phyloP scores from a whole-genome alignment of 176 grass and related monocot genomes.

The Hordeum marinum region DNA sequence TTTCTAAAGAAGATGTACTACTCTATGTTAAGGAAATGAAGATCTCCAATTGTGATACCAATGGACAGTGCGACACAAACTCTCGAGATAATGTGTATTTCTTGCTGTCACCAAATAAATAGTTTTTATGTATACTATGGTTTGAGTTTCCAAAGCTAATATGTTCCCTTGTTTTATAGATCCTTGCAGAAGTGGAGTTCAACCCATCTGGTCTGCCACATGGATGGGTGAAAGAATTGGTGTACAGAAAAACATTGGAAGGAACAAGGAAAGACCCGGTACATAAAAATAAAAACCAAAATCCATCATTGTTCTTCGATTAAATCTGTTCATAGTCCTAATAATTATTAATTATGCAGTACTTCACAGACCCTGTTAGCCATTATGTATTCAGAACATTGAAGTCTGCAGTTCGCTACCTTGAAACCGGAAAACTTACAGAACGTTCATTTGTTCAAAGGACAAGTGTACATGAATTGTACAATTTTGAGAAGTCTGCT shows the following conservation, averaged over 20 bases:
- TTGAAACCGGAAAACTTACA: constrained; percentile 31
- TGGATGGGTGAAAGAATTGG: constrained; percentile 40
- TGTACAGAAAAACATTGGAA: constrained; percentile 28
- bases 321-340: background rate
- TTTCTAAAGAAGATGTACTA: constrained; percentile 40
- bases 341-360: constrained; percentile 28
- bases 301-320: background rate
- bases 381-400: constrained; percentile 32
- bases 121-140: background rate
- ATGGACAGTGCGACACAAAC: constrained; percentile 25
- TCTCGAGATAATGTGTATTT: constrained; percentile 10
- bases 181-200: constrained; percentile 40
- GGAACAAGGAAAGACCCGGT: constrained; percentile 42
- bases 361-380: constrained; percentile 34
- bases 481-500: constrained; percentile 35
- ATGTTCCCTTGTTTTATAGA: background rate
- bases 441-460: constrained; percentile 23
- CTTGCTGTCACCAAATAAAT: background rate
- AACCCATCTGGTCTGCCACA: constrained; percentile 26
- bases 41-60: background rate
- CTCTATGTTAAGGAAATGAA: constrained; percentile 24
- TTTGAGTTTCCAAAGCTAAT: background rate
- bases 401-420: constrained; percentile 25
- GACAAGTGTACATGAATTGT: constrained; percentile 37
- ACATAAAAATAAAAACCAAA: background rate